Evolutionary conservation across 148 eudicot genomes (phyloP), one percentile per base, ranked within the genome.

Genomic region (Selenicereus undatus): DNA sequence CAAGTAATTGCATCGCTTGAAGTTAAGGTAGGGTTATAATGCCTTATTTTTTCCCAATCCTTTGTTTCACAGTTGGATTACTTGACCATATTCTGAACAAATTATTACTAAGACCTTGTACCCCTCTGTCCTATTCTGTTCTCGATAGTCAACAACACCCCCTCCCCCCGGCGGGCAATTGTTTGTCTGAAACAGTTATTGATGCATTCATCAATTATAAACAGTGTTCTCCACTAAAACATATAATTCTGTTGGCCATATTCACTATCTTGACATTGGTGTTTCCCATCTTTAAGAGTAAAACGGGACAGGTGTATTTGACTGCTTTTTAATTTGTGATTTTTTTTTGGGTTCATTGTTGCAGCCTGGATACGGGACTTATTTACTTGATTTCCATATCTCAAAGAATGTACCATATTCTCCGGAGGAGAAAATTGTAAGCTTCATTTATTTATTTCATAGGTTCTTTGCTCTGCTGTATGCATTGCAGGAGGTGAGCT

Each of bases 281-380:
- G 36, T 66, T 13, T 66, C n/a, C n/a, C 7, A 7, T 7, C 0
- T 56, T 56, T 56, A 17, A 2, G 62, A 56, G 0, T 16, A 17
- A 56, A 56, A 14, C 16, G n/a, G 62, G 62, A 56, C 62, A 18
- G 62, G 1, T 17, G 3, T 56, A 56, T 20, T 66, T 39, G 21
- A 32, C 52, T 85, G 22, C 62, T 69, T 66, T 32, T 54, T 73
- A 54, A 21, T 60, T 18, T 22, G 51, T n/a, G 42, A 24, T 45
- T 8, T 54, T 39, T 52, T 56, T 56, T 64, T 73, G 80, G n/a
- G 82, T 27, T 35, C 71, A 82, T 18, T 82, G 35, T 71, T 92
- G 87, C 88, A 96, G 99, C 92, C 98, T 76, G 99, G 97, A 78
- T 93, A 85, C 75, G 97, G 88, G 74, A 85, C 94, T 62, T 87